Evolutionary conservation across 1,139 yeast species (phyloP), one percentile per base, ranked within the genome.

Genomic region (Blastobotrys indianensis): DNA sequence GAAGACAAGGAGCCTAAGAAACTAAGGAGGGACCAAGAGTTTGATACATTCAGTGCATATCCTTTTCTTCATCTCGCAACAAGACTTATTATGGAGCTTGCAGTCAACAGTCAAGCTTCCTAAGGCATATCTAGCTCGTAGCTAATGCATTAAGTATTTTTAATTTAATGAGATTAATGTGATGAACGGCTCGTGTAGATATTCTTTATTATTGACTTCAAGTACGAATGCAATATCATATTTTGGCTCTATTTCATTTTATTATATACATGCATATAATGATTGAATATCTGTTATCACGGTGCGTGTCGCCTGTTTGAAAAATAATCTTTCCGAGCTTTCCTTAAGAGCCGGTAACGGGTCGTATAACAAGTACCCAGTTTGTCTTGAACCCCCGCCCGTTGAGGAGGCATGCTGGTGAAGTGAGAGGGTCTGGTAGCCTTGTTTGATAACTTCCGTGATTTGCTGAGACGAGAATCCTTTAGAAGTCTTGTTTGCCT

Each of bases 31-130:
- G 53, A 36, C 64, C 54, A 57, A 37, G 65, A 60, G 45, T 65
- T 60, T 44, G 80, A 79, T 51, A 82, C 94, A 13, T 87, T 88
- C 60, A 83, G 94, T 39, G 97, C 97, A 0, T 92, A 90, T 61
- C 97, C 98, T 32, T 92, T 92, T 65, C 71, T 92, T 60, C 96
- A 92, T 66, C 71, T 92, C 59, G 94, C 97, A 28, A 90, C 97
- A 1, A 73, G 90, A 60, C 75, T 92, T 54, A 92, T 92, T 54
- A 88, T 92, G 96, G 97, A 92, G 66, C 74, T 92, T 56, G 97
- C 97, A 1, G 97, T 92, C 12, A 92, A 90, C 63, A 77, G 85
- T 55, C 73, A 68, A 51, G 66, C 60, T 7, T 54, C 54, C 16
- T 60, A 53, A 46, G 6, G 12, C 12, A 23, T 39, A 29, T 12